Base-by-base conservation (phyloP, 495 filamentous ascomycete species). In the Penicillium pancosmium region DNA sequence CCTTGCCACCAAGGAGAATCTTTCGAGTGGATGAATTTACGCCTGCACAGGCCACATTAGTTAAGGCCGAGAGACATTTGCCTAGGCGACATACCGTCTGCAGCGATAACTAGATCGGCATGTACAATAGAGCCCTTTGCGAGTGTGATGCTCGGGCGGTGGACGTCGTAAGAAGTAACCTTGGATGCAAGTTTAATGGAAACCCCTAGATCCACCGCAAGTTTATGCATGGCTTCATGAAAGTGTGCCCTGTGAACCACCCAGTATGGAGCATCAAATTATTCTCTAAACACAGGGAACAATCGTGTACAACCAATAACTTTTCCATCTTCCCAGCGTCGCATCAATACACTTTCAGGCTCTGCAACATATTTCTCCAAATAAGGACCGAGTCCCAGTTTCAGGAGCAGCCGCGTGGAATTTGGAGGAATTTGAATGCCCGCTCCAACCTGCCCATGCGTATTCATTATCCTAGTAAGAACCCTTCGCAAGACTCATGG, bases 391-490 rank as follows among this genome's bases (percentile, higher is more conserved):
- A 80, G 62, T 0, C 77, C 78, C 54, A 70, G 67, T 33, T 61
- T 65, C 19, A 64, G 27, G 11, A 84, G 71, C 15, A 84, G 71
- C 0, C 73, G 72, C 3, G 74, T 68, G 5, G 75, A 73, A 51
- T 86, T 86, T 4, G 83, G 78, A 10, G 80, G 77, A 43, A 84
- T 76, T 52, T 85, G 83, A 55, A 85, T 83, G 13, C 83, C 83
- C 3, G 82, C 83, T 2, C 83, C 83, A 35, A 79, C 82, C 64
- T 83, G 13, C 38, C 35, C 10, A 38, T 12, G 13, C 13, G 5
- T 4, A 1, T 12, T 11, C 35, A 1, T 15, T 15, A 38, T 3
- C 6, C 35, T 4, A 2, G 9, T 19, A n/a, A 21, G 34, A 23
- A 5, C 1, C 25, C 25, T 7, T 27, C 0, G 6, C 6, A 27